Evolutionary conservation across 2,329 filamentous ascomycete species (phyloP).

Genomic region (Exophiala alcalophila): DNA sequence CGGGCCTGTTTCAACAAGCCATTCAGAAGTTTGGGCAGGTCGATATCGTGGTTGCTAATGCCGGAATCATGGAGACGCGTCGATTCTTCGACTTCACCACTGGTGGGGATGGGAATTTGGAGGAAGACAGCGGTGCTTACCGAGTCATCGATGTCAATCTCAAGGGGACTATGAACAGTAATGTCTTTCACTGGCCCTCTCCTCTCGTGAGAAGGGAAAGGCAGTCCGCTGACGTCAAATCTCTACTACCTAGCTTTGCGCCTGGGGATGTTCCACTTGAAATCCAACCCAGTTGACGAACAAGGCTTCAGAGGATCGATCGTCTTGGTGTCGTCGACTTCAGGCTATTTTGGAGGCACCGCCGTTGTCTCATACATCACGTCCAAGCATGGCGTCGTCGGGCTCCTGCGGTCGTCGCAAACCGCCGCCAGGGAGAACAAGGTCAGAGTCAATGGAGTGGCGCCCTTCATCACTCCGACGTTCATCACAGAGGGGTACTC

Average conservation of each 20-base stretch:
- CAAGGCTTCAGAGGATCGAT: conserved; percentile 39
- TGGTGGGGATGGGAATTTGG: conserved; percentile 1
- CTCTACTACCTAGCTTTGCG: conserved; percentile 29
- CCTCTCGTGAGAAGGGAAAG: too few species aligned
- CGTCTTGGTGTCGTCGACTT: conserved; percentile 43
- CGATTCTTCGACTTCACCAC: conserved; percentile 9
- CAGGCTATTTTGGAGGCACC: conserved; percentile 45
- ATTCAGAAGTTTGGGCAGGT: conserved; percentile 7
- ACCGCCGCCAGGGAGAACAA: conserved; percentile 35
- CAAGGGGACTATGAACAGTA: conserved; percentile 48
- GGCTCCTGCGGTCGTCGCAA: conserved; percentile 41
- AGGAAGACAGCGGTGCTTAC: conserved; percentile 1
- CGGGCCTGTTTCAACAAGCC: conserved; percentile 6
- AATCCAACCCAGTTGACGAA: conserved; percentile 34
- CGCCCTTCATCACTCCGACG: conserved; percentile 50
- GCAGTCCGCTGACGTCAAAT: too few species aligned
- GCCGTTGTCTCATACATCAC: conserved; percentile 44
- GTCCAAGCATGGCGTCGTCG: conserved; percentile 45
- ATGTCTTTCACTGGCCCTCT: conserved; percentile 33
- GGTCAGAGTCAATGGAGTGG: conserved; percentile 48
- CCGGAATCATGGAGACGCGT: conserved; percentile 16
- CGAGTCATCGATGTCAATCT: conserved; percentile 43
- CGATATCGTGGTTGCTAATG: conserved; percentile 17
- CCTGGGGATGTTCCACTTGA: conserved; percentile 10
- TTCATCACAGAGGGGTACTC: conserved; percentile 43